Conservation (phyloP, 31 red algal genomes). For the Odonthalia washingtoniensis region DNA sequence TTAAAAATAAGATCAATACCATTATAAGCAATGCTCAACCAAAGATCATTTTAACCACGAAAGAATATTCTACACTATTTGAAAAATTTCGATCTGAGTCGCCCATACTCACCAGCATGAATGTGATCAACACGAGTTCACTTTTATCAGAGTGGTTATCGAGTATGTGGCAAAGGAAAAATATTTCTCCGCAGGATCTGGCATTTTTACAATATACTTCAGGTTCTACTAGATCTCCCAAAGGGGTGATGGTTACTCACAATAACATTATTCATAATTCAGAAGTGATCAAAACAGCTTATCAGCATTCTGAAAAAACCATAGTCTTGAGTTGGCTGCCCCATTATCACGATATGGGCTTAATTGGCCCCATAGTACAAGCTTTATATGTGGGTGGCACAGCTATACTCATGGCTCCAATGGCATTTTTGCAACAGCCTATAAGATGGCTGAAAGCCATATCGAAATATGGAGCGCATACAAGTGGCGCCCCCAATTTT, state of each 20-base stretch:
- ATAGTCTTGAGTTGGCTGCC: slow-evolving; percentile 12
- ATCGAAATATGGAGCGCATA: slow-evolving; percentile 5
- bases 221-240: slow-evolving; percentile 12
- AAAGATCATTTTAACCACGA: slow-evolving; percentile 9
- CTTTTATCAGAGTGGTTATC: too few relatives aligned
- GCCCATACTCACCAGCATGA: too few relatives aligned
- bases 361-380: slow-evolving; percentile 1
- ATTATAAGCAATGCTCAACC: slow-evolving; percentile 1
- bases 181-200: background rate
- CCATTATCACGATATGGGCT: slow-evolving; percentile 30
- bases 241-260: slow-evolving; percentile 38
- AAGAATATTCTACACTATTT: too few relatives aligned
- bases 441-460: slow-evolving; percentile 23
- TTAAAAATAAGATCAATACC: background rate
- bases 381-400: slow-evolving; percentile 21
- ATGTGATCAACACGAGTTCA: too few relatives aligned
- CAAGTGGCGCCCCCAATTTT: slow-evolving; percentile 25
- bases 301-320: background rate
- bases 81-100: too few relatives aligned
- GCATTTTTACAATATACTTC: slow-evolving; percentile 36
- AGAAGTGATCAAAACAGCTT: background rate
- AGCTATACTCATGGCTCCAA: slow-evolving; percentile 1
- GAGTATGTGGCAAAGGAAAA: too few relatives aligned
- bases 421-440: slow-evolving; percentile 14
- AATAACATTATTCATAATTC: slow-evolving; percentile 20